Evolutionary conservation across 768 basidiomycete genomes (phyloP).

Genomic region (Amylocystis lapponica): DNA sequence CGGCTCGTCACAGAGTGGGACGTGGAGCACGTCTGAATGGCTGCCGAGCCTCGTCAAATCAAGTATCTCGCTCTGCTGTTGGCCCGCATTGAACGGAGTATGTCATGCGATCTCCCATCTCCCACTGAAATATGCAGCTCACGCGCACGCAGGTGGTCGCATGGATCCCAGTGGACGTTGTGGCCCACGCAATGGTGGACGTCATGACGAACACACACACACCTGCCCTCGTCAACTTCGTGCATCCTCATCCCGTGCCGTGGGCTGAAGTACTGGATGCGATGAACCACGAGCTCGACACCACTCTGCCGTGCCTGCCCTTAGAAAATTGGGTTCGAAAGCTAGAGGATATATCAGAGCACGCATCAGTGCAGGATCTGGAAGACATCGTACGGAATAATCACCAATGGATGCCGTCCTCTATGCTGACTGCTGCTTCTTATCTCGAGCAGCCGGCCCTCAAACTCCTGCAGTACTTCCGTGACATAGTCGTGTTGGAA

Average conservation of each 20-base stretch:
- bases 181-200: constrained; percentile 11
- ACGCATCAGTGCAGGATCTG: background rate
- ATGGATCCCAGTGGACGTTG: constrained; percentile 13
- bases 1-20: constrained; percentile 21
- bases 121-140: too few species aligned
- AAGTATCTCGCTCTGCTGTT: constrained; percentile 7
- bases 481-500: background rate
- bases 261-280: too few species aligned
- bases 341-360: background rate
- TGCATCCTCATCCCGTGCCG: too few species aligned
- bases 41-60: constrained; percentile 29
- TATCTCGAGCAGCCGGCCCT: background rate
- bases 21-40: constrained; percentile 29
- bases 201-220: constrained; percentile 1
- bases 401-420: background rate
- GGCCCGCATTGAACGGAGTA: constrained; percentile 7
- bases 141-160: constrained; percentile 12
- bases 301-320: too few species aligned
- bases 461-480: constrained; percentile 1
- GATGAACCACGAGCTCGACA: too few species aligned
- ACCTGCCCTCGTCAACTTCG: too few species aligned
- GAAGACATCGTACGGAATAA: background rate
- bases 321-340: background rate
- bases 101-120: background rate
- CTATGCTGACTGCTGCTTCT: background rate